phyloP scores from a whole-genome alignment of 2,329 filamentous ascomycete genomes.

The Pseudogymnoascus destructans region DNA sequence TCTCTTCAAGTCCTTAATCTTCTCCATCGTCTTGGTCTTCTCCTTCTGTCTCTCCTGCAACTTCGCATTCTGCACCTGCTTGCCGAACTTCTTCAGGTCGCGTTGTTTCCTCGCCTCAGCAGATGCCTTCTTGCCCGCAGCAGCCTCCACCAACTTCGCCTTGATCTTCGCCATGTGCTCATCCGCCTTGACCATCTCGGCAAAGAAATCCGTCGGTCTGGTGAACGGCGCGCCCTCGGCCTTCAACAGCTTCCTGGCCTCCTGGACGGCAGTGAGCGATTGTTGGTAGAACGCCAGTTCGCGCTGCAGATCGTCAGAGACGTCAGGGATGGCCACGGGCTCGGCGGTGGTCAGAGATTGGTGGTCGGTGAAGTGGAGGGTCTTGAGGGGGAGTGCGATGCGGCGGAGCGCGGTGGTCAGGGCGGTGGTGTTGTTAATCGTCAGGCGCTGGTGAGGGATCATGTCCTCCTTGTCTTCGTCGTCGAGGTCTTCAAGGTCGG shows the following conservation, averaged over 20 bases:
- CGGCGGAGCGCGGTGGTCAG: conserved; percentile 69
- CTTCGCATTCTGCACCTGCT: conserved; percentile 94
- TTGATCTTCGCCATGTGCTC: conserved; percentile 98
- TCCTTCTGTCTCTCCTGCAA: conserved; percentile 85
- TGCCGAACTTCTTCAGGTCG: conserved; percentile 98
- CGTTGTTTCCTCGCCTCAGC: conserved; percentile 83
- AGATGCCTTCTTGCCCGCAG: conserved; percentile 80
- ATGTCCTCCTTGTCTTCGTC: conserved; percentile 78
- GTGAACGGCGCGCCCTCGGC: conserved; percentile 78
- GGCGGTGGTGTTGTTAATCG: conserved; percentile 92
- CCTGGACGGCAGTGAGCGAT: conserved; percentile 63
- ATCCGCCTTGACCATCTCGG: conserved; percentile 97
- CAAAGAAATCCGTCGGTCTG: conserved; percentile 87
- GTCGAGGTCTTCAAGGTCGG: conserved; percentile 65
- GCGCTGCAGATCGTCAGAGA: conserved; percentile 82
- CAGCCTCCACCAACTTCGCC: conserved; percentile 82
- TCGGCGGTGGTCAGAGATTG: conserved; percentile 59
- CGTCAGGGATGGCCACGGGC: conserved; percentile 63
- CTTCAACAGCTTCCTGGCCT: conserved; percentile 60
- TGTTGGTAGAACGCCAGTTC: conserved; percentile 92
- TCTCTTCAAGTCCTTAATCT: conserved; percentile 88
- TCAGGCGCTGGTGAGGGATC: conserved; percentile 80
- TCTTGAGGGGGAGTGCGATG: conserved; percentile 55
- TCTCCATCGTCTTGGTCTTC: conserved; percentile 86
- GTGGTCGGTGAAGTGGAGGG: conserved; percentile 69